Evolutionary conservation across 257 asterid genomes (phyloP).

Genomic region (Nemophila menziesii): DNA sequence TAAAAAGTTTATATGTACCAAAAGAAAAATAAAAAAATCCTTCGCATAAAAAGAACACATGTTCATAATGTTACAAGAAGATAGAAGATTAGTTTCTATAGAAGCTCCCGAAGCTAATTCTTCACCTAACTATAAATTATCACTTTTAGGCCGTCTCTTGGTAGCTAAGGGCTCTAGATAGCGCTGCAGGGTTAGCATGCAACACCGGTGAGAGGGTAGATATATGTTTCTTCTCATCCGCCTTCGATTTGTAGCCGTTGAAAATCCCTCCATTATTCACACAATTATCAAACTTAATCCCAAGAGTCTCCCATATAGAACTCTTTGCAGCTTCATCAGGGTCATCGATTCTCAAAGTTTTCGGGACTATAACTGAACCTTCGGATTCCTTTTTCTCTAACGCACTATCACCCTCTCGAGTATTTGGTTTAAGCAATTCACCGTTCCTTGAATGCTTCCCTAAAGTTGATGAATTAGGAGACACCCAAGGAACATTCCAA

Average conservation of each 20-base stretch:
- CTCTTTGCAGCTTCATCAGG: conserved; percentile 86
- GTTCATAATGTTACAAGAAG: conserved; percentile 18
- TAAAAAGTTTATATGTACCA: conserved; percentile 21
- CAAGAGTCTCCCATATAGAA: conserved; percentile 74
- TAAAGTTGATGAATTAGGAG: conserved; percentile 34
- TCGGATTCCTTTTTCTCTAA: conserved; percentile 14
- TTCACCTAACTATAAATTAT: background rate
- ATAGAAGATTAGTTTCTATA: conserved; percentile 4
- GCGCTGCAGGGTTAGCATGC: conserved; percentile 79
- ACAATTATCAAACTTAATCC: conserved; percentile 49
- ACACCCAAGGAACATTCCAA: conserved; percentile 52
- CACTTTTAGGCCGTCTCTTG: conserved; percentile 34
- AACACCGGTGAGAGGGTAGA: conserved; percentile 19
- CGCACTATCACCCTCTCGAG: conserved; percentile 12
- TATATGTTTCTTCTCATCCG: conserved; percentile 17
- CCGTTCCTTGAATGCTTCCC: conserved; percentile 75
- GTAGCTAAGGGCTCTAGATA: conserved; percentile 57
- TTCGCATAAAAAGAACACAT: conserved; percentile 13
- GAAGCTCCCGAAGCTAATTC: conserved; percentile 11
- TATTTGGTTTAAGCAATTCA: conserved; percentile 28
- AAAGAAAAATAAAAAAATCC: conserved; percentile 14
- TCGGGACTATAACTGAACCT: conserved; percentile 47
- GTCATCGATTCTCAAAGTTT: conserved; percentile 69
- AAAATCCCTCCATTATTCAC: conserved; percentile 42
- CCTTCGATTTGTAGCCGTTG: conserved; percentile 51